Evolutionary conservation across 768 basidiomycete genomes (phyloP), one percentile per base, ranked within the genome.

Genomic region (Panellus pusillus): DNA sequence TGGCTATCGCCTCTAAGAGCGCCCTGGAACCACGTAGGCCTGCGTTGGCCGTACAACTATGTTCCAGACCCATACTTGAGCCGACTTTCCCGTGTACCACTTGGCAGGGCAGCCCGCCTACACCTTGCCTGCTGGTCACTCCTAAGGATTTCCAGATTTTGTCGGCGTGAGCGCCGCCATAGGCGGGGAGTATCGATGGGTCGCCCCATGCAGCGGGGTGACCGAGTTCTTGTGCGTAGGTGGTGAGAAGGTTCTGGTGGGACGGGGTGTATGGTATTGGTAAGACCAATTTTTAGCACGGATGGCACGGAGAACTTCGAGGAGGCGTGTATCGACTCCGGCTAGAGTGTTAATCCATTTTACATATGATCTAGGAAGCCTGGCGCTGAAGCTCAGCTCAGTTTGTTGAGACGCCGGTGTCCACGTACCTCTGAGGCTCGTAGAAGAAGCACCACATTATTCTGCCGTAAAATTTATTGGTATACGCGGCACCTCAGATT

Each of bases 381-480:
- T 84, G 50, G 14, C 32, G 54, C 47, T 24, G 50, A 29, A 1
- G 19, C 18, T 12, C 65, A 29, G 27, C 49, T 55, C 44, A 57
- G 51, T 48, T 50, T 17, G 17, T 14, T 42, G 44, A 24, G 46
- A 18, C 27, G 28, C 9, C 29, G 15, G 17, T 35, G 32, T 18
- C 27, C 14, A 58, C 62, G 44, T 63, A 89, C 87, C 86, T 81
- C 57, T 80, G 73, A 4, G 89, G 88, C 63, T 85, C 75, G 61
- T 92, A 91, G 65, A 89, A 85, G 68, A 88, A 92, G 61, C 89
- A 91, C 90, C 90, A 91, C 88, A 91, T 91, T 49, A 91, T 90
- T 63, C 90, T 91, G 18, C 24, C 32, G 32, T 35, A 50, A 39
- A 20, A 20, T 54, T 36, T 29, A 47, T 46, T 24, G 24, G 24